A percentile compares a stretch with the other conserved stretches of the same genome.
Evolutionary conservation across 352 stramenopile species (phyloP).

Genomic region (Phytophthora macrochlamydospora): DNA sequence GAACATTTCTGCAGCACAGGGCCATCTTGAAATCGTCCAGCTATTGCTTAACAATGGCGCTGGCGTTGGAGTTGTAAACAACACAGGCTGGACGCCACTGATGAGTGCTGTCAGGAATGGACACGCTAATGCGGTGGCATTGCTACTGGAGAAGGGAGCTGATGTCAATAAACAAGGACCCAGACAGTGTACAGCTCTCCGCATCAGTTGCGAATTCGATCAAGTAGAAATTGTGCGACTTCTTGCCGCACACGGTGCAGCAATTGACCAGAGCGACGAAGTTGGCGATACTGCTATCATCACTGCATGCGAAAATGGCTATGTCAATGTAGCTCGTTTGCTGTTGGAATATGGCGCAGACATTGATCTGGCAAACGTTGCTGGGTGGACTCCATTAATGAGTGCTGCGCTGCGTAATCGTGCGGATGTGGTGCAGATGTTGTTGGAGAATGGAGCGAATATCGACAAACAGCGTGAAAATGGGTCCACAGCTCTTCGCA

Average conservation of each 20-base stretch:
- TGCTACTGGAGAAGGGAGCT: slow-evolving; percentile 13
- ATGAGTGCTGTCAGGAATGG: neutral
- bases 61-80: too few species aligned
- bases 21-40: too few species aligned
- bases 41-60: too few species aligned
- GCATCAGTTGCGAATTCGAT: neutral
- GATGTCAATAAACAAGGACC: slow-evolving; percentile 5
- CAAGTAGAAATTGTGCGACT: slow-evolving; percentile 2
- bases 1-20: too few species aligned
- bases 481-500: neutral
- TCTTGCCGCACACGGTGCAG: slow-evolving; percentile 6
- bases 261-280: slow-evolving; percentile 3
- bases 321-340: slow-evolving; percentile 13
- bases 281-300: slow-evolving; percentile 7
- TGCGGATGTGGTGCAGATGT: slow-evolving; percentile 6
- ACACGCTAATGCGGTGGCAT: slow-evolving; percentile 11
- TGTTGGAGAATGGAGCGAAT: slow-evolving; percentile 13
- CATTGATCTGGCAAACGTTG: neutral
- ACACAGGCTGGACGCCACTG: slow-evolving; percentile 7
- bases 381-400: slow-evolving; percentile 3
- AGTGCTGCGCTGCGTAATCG: slow-evolving; percentile 3
- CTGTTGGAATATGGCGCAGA: slow-evolving; percentile 13
- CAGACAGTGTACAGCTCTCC: slow-evolving; percentile 1
- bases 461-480: neutral
- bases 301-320: neutral